phyloP scores from a whole-genome alignment of 2,329 filamentous ascomycete species.

The Colletotrichum tabaci region DNA sequence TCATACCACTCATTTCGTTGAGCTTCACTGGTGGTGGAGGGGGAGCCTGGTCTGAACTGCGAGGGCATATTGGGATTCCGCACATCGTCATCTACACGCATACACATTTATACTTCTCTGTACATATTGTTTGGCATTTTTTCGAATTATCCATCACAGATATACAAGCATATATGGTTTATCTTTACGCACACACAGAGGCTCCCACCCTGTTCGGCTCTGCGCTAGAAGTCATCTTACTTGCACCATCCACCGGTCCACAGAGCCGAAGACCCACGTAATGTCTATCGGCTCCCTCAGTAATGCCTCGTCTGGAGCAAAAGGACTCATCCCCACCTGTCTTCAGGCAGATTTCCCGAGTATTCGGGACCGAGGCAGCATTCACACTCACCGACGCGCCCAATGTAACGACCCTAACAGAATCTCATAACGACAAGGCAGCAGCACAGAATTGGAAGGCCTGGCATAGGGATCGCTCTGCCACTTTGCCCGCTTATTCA shows the following conservation, averaged over 20 bases:
- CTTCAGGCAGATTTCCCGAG: slow-evolving; percentile 24
- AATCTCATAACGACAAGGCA: slow-evolving; percentile 25
- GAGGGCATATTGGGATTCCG: slow-evolving; percentile 7
- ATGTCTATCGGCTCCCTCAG: too few species aligned
- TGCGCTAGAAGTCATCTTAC: too few species aligned
- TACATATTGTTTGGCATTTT: slow-evolving; percentile 10
- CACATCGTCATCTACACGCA: slow-evolving; percentile 15
- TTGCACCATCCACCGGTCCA: background rate
- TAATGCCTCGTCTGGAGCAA: background rate
- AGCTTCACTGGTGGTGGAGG: background rate
- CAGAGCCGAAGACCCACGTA: background rate
- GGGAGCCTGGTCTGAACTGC: background rate
- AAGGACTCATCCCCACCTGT: background rate
- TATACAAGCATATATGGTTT: background rate
- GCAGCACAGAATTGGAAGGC: background rate
- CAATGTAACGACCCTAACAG: slow-evolving; percentile 29
- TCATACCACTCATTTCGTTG: slow-evolving; percentile 34
- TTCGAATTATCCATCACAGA: background rate
- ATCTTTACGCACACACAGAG: background rate
- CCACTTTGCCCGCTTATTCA: slow-evolving; percentile 5
- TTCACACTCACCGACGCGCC: slow-evolving; percentile 26
- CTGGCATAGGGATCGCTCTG: background rate
- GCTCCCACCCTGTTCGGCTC: background rate
- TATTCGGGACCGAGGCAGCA: slow-evolving; percentile 34
- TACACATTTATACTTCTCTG: slow-evolving; percentile 22